phyloP scores from a whole-genome alignment of 1,284 basidiomycete species.

The Ceratobasidium theobromae region DNA sequence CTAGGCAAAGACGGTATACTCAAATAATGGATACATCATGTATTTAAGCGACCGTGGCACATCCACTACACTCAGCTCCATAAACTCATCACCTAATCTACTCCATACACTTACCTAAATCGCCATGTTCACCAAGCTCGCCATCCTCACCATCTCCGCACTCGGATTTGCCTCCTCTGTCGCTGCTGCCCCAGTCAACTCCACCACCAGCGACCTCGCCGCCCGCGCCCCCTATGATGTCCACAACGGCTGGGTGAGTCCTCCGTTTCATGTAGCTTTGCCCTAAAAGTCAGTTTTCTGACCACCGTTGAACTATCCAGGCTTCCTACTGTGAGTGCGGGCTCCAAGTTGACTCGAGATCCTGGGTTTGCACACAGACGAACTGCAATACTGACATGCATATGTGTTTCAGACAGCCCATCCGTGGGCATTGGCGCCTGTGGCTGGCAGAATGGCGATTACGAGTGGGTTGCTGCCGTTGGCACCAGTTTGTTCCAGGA shows the following conservation, averaged over 20 bases:
- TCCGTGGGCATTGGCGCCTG: constrained; percentile 23
- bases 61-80: no score
- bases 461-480: constrained; percentile 30
- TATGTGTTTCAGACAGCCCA: constrained; percentile 1
- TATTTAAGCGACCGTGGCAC: no score
- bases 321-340: constrained; percentile 11
- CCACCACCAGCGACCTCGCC: background rate
- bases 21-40: no score
- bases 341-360: background rate
- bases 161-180: background rate
- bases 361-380: background rate
- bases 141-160: constrained; percentile 8
- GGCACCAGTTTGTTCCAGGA: constrained; percentile 26
- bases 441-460: constrained; percentile 21
- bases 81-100: no score
- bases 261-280: background rate
- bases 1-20: no score
- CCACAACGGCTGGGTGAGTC: constrained; percentile 27
- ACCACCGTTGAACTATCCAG: background rate
- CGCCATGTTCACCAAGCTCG: constrained; percentile 20
- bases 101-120: background rate
- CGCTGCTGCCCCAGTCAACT: constrained; percentile 12
- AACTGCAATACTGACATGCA: background rate
- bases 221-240: constrained; percentile 27
- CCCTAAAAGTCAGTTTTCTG: background rate